Conservation (phyloP, 139 green algal genomes). For the Micractinium conductrix region DNA sequence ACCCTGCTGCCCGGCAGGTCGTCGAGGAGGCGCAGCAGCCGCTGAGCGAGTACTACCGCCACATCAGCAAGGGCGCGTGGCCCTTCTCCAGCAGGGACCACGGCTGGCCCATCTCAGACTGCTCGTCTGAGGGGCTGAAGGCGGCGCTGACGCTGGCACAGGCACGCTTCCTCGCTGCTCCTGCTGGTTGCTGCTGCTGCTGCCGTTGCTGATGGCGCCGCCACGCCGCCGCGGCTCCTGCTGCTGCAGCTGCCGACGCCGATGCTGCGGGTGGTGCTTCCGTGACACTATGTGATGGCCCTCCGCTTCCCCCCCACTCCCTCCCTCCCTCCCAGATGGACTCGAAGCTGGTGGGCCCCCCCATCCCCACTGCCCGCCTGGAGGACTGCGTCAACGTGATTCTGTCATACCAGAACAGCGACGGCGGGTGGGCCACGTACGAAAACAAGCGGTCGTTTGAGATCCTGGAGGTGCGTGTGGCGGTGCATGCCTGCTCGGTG, state of each 20-base stretch:
- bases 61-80: slow-evolving; percentile 97
- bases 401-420: slow-evolving; percentile 88
- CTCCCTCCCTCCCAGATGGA: slow-evolving; percentile 19
- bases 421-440: slow-evolving; percentile 98
- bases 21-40: slow-evolving; percentile 70
- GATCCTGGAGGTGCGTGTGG: slow-evolving; percentile 49
- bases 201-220: too few relatives aligned
- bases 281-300: too few relatives aligned
- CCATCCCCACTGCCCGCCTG: slow-evolving; percentile 76
- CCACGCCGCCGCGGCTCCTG: too few relatives aligned
- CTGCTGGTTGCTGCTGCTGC: too few relatives aligned
- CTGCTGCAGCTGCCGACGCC: too few relatives aligned
- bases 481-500: too few relatives aligned
- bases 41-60: slow-evolving; percentile 86
- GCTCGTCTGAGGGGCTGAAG: slow-evolving; percentile 78
- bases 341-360: slow-evolving; percentile 74
- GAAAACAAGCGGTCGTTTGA: slow-evolving; percentile 94
- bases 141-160: slow-evolving; percentile 2
- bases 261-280: too few relatives aligned
- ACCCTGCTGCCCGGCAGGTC: slow-evolving; percentile 60
- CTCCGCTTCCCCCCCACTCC: too few relatives aligned
- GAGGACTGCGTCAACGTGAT: slow-evolving; percentile 85
- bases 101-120: slow-evolving; percentile 99
- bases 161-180: too few relatives aligned
- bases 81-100: slow-evolving; percentile 96